Base-by-base conservation (phyloP, 441 rosid genomes). In the Erodium trifolium region DNA sequence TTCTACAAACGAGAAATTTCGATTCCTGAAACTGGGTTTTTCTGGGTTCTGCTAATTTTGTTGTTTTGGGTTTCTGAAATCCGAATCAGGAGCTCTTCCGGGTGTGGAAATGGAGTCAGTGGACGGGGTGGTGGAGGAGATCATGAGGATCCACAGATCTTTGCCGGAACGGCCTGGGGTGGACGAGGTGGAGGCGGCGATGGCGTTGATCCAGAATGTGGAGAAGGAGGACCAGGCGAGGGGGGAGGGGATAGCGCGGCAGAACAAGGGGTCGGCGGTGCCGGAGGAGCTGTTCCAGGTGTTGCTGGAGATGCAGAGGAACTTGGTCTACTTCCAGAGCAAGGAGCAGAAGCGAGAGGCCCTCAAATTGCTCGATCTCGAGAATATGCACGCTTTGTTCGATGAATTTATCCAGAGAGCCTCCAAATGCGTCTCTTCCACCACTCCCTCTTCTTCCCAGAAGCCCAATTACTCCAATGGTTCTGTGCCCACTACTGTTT, bases 351-450 rank as follows among this genome's bases (percentile, higher is more conserved):
- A 82, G 79, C 65, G 84, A 69, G 97, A 92, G 74, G 96, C 97
- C 0, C 6, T 71, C 65, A 87, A 81, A 69, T 43, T 94, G 65
- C 85, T 94, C 60, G 96, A 94, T 80, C 92, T 91, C 5, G 99
- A 94, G 67, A 78, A 73, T 63, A 67, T 78, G 29, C 97, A 94
- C 70, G 67, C 80, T 0, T 13, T 86, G 73, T 94, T 91, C 81
- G 99, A 90, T 70, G 94, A 87, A 14, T 83, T 78, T 70, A 87
- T 94, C 68, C 97, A 90, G 73, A 87, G 94, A 81, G 99, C 97
- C 70, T 86, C 94, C 3, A 67, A 71, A 65, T 90, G 96, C 65
- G 60, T 90, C 41, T 72, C 80, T 57, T 74, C 83, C 4, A 68
- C 86, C 17, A 51, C 82, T 49, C 47, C 82, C n/a, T n/a, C 80